A percentile compares a stretch with the other conserved stretches of the same genome.
Conservation (phyloP, 352 stramenopile species). For the Phytopythium vexans region DNA sequence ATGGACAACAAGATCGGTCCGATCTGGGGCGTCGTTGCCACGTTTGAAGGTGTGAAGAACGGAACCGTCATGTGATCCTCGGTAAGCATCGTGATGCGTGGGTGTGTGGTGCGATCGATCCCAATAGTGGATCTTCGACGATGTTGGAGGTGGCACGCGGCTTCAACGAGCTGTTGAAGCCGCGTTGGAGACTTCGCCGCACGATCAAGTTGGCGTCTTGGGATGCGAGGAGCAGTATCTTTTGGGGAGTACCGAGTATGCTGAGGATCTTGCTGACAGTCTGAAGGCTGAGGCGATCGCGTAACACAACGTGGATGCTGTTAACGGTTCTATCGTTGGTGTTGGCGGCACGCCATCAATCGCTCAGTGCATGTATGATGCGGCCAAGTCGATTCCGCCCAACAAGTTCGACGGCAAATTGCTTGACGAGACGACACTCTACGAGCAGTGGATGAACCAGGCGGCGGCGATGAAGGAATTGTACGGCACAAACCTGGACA, state of each 20-base stretch:
- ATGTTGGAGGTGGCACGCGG: conserved; percentile 75
- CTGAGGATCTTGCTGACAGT: conserved; percentile 52
- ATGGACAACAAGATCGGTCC: conserved; percentile 73
- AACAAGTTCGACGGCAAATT: conserved; percentile 47
- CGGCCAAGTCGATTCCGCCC: conserved; percentile 47
- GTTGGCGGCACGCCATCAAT: conserved; percentile 70
- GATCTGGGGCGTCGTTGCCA: conserved; percentile 88
- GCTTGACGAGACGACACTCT: conserved; percentile 22
- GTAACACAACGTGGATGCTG: conserved; percentile 86
- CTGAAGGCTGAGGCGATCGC: conserved; percentile 57
- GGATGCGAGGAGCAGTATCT: conserved; percentile 87
- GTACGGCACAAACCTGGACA: conserved; percentile 14
- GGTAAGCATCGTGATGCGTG: conserved; percentile 89
- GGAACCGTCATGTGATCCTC: conserved; percentile 72
- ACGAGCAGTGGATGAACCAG: conserved; percentile 34
- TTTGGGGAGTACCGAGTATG: conserved; percentile 81
- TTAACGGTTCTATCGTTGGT: conserved; percentile 47
- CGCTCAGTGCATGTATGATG: conserved; percentile 46
- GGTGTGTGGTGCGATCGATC: conserved; percentile 86
- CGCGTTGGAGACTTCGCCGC: conserved; percentile 62
- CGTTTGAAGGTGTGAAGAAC: conserved; percentile 50
- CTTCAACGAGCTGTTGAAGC: conserved; percentile 55
- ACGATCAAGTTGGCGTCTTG: conserved; percentile 81
- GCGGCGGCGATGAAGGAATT: conserved; percentile 16
- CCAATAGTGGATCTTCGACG: conserved; percentile 70